Evolutionary conservation across 305 asterid genomes (phyloP).

Genomic region (Fraxinus platypoda): DNA sequence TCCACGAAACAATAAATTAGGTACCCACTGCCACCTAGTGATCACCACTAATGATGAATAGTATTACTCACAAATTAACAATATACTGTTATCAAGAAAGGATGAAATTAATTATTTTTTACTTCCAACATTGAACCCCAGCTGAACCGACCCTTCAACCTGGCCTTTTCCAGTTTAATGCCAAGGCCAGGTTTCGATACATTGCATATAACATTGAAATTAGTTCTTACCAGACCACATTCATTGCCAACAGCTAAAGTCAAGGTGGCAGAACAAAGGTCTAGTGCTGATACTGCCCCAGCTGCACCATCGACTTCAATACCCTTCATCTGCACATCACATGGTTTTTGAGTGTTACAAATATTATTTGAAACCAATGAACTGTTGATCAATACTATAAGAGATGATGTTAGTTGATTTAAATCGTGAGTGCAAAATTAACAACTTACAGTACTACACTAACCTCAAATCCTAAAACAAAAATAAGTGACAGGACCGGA

Average conservation of each 20-base stretch:
- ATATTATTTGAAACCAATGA: constrained; percentile 5
- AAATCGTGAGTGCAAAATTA: constrained; percentile 15
- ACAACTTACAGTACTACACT: constrained; percentile 27
- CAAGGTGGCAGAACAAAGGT: constrained; percentile 54
- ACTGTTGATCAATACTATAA: constrained; percentile 12
- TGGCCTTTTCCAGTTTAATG: neutral
- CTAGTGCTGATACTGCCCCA: constrained; percentile 70
- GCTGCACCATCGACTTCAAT: constrained; percentile 54
- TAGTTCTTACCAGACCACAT: constrained; percentile 68
- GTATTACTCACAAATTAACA: neutral
- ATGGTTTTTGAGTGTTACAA: constrained; percentile 24
- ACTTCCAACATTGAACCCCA: neutral
- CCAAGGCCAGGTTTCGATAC: neutral
- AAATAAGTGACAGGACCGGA: constrained; percentile 65
- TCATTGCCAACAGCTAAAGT: constrained; percentile 84
- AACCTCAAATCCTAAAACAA: constrained; percentile 66
- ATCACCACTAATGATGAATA: neutral
- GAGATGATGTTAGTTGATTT: constrained; percentile 14
- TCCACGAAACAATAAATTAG: neutral
- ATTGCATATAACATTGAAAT: constrained; percentile 6
- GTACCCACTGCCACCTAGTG: neutral
- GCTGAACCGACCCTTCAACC: neutral
- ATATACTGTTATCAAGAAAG: neutral
- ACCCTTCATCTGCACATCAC: constrained; percentile 50
- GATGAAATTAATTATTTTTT: neutral